These are phyloP conservation scores for Jacaranda copaia DNA, from an alignment of 257 asterid species.

Conservation along the genomic window DNA sequence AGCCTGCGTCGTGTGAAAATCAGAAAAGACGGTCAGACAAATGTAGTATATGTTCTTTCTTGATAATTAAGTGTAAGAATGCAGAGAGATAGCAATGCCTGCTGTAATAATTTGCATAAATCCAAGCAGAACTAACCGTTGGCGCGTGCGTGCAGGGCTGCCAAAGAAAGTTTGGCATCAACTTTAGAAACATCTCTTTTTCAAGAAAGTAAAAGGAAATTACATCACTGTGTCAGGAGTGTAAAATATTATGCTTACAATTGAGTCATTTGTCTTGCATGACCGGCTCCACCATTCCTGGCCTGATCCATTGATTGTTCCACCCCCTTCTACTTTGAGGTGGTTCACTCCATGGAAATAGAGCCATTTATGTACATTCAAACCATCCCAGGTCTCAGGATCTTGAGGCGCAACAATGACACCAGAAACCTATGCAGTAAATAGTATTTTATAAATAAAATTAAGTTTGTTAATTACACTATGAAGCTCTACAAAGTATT, in stretches of 20 bases:
- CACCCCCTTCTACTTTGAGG: conserved; percentile 80
- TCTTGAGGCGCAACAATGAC: conserved; percentile 67
- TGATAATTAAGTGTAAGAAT: not conserved
- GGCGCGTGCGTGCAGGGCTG: conserved; percentile 93
- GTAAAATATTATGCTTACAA: conserved; percentile 49
- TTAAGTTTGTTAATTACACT: not conserved
- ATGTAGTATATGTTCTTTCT: not conserved
- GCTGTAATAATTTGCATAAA: not conserved
- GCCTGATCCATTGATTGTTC: conserved; percentile 75
- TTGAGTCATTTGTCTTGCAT: conserved; percentile 74
- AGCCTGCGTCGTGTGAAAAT: conserved; percentile 57
- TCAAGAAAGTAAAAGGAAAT: not conserved
- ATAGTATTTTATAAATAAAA: not conserved
- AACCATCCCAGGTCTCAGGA: conserved; percentile 70
- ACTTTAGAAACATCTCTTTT: conserved; percentile 30
- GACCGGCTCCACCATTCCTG: conserved; percentile 88
- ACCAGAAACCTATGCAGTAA: conserved; percentile 64
- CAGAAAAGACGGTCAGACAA: not conserved
- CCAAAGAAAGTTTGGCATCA: conserved; percentile 41
- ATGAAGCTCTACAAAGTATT: too few species aligned
- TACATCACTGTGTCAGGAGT: conserved; percentile 3
- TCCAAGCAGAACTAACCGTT: conserved; percentile 63
- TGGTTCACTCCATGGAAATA: conserved; percentile 68
- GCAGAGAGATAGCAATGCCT: not conserved
- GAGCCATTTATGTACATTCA: conserved; percentile 74